A percentile compares a stretch with the other conserved stretches of the same genome.
Conservation (phyloP, 768 basidiomycete genomes). For the Sporobolomyces roseus region DNA sequence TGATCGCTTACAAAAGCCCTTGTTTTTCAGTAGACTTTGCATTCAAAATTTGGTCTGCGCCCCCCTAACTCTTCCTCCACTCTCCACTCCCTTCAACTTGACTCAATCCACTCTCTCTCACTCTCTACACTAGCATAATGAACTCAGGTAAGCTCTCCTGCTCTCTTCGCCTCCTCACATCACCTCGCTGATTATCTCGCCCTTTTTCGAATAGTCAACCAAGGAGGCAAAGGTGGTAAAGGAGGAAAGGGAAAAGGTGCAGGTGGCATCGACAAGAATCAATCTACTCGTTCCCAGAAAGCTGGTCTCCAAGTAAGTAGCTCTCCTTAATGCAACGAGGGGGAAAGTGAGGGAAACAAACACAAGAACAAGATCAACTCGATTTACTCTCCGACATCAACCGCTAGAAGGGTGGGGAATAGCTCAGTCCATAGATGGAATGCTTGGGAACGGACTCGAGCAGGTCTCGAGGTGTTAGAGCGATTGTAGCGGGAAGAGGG, state of each 20-base stretch:
- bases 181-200: background rate
- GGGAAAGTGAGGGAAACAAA: too few species aligned
- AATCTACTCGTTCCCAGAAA: constrained; percentile 62
- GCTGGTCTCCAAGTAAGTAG: constrained; percentile 77
- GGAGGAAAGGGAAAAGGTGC: constrained; percentile 49
- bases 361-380: too few species aligned
- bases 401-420: background rate
- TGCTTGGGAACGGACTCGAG: too few species aligned
- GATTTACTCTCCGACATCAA: too few species aligned
- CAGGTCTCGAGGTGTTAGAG: too few species aligned
- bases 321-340: too few species aligned
- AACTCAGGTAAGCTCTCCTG: constrained; percentile 18
- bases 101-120: background rate
- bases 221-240: constrained; percentile 48
- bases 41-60: background rate
- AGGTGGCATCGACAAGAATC: constrained; percentile 49
- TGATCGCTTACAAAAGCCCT: too few species aligned
- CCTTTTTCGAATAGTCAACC: too few species aligned
- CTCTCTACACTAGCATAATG: background rate
- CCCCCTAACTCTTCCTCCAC: background rate
- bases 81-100: background rate
- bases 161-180: background rate
- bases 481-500: too few species aligned
- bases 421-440: background rate
- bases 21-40: background rate